These are phyloP conservation scores for Trichoderma sp. DNA, from an alignment of 2,329 filamentous ascomycete genomes.

Conservation along the genomic window DNA sequence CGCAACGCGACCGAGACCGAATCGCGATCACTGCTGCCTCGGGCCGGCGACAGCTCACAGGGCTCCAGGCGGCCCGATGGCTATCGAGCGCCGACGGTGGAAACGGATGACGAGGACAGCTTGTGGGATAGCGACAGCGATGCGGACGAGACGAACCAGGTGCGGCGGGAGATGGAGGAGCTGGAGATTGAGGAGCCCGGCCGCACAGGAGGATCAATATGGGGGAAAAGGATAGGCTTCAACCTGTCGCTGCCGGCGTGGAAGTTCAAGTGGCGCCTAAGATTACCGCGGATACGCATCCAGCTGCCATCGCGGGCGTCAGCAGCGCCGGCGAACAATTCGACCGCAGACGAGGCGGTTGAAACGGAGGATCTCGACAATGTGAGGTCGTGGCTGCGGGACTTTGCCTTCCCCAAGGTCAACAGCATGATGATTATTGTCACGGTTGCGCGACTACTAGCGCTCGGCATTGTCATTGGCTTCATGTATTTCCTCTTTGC, in stretches of 20 bases:
- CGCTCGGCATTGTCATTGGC: conserved; percentile 70
- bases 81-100: conserved; percentile 80
- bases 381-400: conserved; percentile 27
- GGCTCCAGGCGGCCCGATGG: conserved; percentile 48
- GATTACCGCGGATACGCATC: conserved; percentile 51
- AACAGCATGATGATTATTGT: conserved; percentile 51
- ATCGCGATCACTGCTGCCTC: conserved; percentile 70
- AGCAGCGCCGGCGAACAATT: conserved; percentile 25
- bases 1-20: conserved; percentile 70
- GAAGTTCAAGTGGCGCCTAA: conserved; percentile 56
- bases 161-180: conserved; percentile 83
- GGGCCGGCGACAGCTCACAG: conserved; percentile 41
- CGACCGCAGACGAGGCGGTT: conserved; percentile 20
- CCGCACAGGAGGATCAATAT: conserved; percentile 42
- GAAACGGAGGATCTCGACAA: conserved; percentile 28
- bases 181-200: conserved; percentile 77
- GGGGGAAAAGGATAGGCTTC: conserved; percentile 56
- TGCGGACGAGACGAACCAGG: conserved; percentile 58
- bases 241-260: conserved; percentile 52
- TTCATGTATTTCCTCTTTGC: conserved; percentile 84
- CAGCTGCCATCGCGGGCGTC: conserved; percentile 43
- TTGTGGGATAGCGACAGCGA: conserved; percentile 49
- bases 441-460: conserved; percentile 70
- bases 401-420: conserved; percentile 37
- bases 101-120: conserved; percentile 67